These are phyloP conservation scores for Curvularia eragrostidis DNA, from an alignment of 2,329 filamentous ascomycete genomes.

Conservation along the genomic window DNA sequence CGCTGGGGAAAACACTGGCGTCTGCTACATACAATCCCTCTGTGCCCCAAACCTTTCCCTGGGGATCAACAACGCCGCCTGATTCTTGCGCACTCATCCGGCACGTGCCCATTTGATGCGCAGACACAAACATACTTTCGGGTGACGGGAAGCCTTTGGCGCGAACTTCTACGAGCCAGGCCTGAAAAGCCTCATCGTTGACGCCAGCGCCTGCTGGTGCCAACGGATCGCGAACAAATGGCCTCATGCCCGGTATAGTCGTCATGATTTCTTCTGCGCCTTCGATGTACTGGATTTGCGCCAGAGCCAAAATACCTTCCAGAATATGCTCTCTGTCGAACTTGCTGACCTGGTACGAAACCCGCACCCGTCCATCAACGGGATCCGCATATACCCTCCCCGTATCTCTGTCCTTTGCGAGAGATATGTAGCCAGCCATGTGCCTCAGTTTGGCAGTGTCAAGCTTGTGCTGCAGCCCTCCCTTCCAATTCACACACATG, in stretches of 20 bases:
- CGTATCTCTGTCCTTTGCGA: constrained; percentile 77
- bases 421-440: constrained; percentile 73
- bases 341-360: constrained; percentile 73
- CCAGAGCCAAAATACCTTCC: constrained; percentile 72
- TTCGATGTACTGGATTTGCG: constrained; percentile 77
- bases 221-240: constrained; percentile 62
- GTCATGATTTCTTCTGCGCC: constrained; percentile 83
- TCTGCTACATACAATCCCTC: constrained; percentile 74
- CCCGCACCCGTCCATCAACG: constrained; percentile 65
- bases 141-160: constrained; percentile 59
- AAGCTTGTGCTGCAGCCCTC: constrained; percentile 75
- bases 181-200: constrained; percentile 65
- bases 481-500: constrained; percentile 69
- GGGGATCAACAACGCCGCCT: constrained; percentile 54
- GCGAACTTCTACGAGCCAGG: constrained; percentile 65
- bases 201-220: constrained; percentile 51
- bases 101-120: constrained; percentile 82
- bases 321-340: constrained; percentile 76
- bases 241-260: constrained; percentile 65
- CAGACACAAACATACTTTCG: constrained; percentile 66
- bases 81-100: constrained; percentile 66
- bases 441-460: constrained; percentile 71
- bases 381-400: constrained; percentile 79
- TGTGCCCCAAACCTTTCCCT: constrained; percentile 66
- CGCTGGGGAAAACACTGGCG: constrained; percentile 76